These are phyloP conservation scores for Phytophthora fragariaefolia DNA, from an alignment of 352 stramenopile genomes.

Conservation along the genomic window DNA sequence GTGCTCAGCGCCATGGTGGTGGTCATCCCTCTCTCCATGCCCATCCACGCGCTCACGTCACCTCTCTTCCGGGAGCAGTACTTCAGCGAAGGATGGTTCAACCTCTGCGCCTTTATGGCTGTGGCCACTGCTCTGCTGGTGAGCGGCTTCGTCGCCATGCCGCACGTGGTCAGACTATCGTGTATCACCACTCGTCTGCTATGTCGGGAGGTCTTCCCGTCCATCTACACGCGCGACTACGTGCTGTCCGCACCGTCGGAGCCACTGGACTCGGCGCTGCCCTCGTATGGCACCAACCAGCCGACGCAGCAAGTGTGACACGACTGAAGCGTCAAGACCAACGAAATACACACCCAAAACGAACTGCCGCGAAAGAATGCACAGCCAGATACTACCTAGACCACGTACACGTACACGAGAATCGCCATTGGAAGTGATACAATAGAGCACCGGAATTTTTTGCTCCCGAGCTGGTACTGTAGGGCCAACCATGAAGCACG, in stretches of 20 bases:
- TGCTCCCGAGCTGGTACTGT: too few species aligned
- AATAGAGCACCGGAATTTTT: background rate
- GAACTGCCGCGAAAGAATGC: constrained; percentile 17
- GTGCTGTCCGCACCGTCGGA: constrained; percentile 8
- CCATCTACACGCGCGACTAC: constrained; percentile 38
- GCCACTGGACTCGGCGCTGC: background rate
- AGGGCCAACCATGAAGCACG: too few species aligned
- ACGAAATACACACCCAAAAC: constrained; percentile 1
- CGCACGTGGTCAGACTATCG: constrained; percentile 52
- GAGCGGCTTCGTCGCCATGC: constrained; percentile 55
- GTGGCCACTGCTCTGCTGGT: constrained; percentile 35
- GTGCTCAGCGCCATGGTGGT: constrained; percentile 47
- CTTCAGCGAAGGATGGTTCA: constrained; percentile 33
- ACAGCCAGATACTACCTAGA: constrained; percentile 3
- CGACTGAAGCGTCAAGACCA: constrained; percentile 4
- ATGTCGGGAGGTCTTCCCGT: constrained; percentile 51
- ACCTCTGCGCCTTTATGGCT: constrained; percentile 31
- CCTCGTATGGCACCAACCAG: constrained; percentile 39
- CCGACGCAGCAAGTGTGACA: constrained; percentile 30
- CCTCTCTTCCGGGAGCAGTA: constrained; percentile 40
- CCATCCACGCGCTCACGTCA: constrained; percentile 47
- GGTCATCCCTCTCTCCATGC: constrained; percentile 48
- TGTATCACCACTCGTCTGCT: constrained; percentile 55
- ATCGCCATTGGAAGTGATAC: background rate
- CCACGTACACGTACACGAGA: background rate